Conservation (phyloP, 192 early-diverging fungal genomes). For the Cetraspora pellucida region DNA sequence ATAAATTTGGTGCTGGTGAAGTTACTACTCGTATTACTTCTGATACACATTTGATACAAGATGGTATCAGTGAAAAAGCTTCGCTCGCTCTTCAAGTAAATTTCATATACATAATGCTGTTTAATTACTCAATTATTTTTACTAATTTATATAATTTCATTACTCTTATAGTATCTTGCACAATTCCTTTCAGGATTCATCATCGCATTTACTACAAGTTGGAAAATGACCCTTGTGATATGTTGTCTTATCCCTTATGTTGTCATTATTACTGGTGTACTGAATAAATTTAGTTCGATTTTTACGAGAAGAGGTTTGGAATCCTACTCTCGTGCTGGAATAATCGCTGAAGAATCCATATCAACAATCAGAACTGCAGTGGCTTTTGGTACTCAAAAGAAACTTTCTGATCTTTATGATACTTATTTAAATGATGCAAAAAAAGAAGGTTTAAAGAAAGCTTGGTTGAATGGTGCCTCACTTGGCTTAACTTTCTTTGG, state of each 20-base stretch:
- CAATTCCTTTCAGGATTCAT: constrained; percentile 73
- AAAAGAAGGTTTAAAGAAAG: constrained; percentile 59
- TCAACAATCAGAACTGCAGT: constrained; percentile 81
- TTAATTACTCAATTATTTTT: too few relatives aligned
- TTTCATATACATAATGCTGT: too few relatives aligned
- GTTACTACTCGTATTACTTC: constrained; percentile 80
- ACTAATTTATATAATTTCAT: constrained; percentile 27
- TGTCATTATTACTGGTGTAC: constrained; percentile 30
- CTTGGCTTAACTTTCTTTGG: constrained; percentile 62
- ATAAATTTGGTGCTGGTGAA: constrained; percentile 46
- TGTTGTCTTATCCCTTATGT: constrained; percentile 35
- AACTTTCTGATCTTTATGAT: constrained; percentile 57
- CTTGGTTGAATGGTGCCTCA: constrained; percentile 68
- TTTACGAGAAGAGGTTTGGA: constrained; percentile 50
- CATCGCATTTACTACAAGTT: constrained; percentile 70
- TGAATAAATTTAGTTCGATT: constrained; percentile 52
- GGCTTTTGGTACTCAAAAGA: constrained; percentile 80
- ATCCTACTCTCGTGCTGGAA: constrained; percentile 80
- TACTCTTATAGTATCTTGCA: constrained; percentile 62
- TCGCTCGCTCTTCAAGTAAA: constrained; percentile 7
- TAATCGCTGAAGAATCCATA: constrained; percentile 83
- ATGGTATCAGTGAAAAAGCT: constrained; percentile 82
- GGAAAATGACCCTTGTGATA: constrained; percentile 41
- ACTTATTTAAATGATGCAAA: constrained; percentile 65
- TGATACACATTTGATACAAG: constrained; percentile 83